phyloP scores from a whole-genome alignment of 371 early-diverging fungal species.

The Rhizomucor pusillus region DNA sequence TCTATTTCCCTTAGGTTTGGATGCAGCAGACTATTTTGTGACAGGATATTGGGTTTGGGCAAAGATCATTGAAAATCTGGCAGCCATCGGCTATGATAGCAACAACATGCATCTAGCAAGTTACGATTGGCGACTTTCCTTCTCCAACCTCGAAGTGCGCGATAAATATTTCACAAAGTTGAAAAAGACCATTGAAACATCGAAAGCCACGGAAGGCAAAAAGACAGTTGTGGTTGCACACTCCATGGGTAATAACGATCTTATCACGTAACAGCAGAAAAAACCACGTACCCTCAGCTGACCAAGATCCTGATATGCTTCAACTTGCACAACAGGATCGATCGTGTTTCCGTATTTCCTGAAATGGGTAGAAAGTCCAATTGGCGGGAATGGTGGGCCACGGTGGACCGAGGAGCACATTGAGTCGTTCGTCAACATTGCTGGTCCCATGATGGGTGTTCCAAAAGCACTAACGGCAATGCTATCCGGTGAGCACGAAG shows the following conservation, averaged over 20 bases:
- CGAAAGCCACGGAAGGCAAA: constrained; percentile 42
- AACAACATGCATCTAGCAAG: constrained; percentile 86
- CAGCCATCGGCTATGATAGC: constrained; percentile 87
- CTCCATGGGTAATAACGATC: constrained; percentile 48
- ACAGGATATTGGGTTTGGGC: constrained; percentile 97
- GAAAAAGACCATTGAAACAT: constrained; percentile 73
- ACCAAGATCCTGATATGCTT: not conserved
- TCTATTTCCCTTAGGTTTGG: constrained; percentile 53
- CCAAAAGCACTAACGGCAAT: constrained; percentile 82
- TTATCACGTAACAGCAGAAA: not conserved
- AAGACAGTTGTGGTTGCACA: constrained; percentile 71
- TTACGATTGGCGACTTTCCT: constrained; percentile 93
- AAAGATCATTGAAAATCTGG: constrained; percentile 79
- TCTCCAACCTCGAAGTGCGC: constrained; percentile 80
- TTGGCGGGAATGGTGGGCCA: constrained; percentile 74
- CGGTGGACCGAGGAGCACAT: constrained; percentile 85
- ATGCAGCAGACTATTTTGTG: constrained; percentile 93
- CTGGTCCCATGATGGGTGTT: constrained; percentile 86
- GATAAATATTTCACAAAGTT: constrained; percentile 85
- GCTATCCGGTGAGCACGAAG: constrained; percentile 52
- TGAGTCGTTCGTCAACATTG: constrained; percentile 83
- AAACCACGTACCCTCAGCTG: not conserved
- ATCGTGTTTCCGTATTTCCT: constrained; percentile 83
- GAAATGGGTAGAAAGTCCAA: constrained; percentile 84
- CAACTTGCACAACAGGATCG: constrained; percentile 64